Conservation (phyloP, 169 alveolate genomes). For the Cryptosporidium sp. region DNA sequence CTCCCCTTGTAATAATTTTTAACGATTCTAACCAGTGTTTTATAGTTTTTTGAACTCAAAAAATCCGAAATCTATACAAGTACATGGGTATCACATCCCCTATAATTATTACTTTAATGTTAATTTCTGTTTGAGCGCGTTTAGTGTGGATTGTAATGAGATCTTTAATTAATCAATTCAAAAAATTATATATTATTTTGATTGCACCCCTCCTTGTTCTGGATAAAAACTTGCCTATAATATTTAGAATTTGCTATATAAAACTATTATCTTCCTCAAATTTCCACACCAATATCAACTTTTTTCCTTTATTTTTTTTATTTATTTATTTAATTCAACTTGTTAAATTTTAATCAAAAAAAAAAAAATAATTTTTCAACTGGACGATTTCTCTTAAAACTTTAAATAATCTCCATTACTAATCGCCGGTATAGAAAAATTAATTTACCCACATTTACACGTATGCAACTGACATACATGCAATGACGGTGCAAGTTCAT, state of each 20-base stretch:
- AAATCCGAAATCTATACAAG: not conserved
- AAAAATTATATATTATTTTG: not conserved
- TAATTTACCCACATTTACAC: not conserved
- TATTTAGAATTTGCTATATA: not conserved
- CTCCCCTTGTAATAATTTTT: not conserved
- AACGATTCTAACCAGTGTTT: not conserved
- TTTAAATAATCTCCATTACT: not conserved
- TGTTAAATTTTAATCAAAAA: no score
- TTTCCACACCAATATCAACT: no score
- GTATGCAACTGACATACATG: slow-evolving; percentile 12
- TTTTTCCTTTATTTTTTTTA: no score
- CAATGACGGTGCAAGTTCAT: not conserved
- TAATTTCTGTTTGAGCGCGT: slow-evolving; percentile 29
- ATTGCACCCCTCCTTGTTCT: not conserved
- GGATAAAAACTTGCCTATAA: not conserved
- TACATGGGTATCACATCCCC: not conserved
- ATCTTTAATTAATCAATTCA: slow-evolving; percentile 11
- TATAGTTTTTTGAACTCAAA: not conserved
- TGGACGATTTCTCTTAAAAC: not conserved
- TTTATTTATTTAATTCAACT: no score
- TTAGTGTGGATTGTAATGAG: slow-evolving; percentile 52
- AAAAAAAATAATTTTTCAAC: no score
- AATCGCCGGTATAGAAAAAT: not conserved
- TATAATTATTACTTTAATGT: not conserved
- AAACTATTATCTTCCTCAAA: not conserved